Conservation (phyloP, 257 asterid genomes). For the Nicotiana noctiflora region DNA sequence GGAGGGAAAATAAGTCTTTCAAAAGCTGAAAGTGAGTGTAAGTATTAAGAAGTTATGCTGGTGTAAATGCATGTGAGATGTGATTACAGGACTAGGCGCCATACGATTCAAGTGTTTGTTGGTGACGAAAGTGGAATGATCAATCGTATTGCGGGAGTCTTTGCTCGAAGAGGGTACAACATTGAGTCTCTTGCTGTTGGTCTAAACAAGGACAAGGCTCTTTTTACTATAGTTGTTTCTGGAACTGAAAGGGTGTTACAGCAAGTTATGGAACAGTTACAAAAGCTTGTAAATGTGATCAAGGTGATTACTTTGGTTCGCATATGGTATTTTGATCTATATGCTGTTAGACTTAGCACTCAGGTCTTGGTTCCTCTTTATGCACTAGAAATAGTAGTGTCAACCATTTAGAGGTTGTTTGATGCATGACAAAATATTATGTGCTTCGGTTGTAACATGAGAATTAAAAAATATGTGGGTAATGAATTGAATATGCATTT, state of each 20-base stretch:
- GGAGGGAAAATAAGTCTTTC: not conserved
- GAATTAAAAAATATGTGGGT: not conserved
- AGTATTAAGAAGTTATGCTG: not conserved
- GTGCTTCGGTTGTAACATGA: not conserved
- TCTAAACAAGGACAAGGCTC: conserved; percentile 90
- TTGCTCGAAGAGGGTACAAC: conserved; percentile 94
- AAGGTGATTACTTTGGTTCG: conserved; percentile 41
- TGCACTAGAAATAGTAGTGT: not conserved
- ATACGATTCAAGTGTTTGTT: conserved; percentile 81
- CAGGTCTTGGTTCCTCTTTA: not conserved
- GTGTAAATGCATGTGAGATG: conserved; percentile 7
- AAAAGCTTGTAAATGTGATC: conserved; percentile 80
- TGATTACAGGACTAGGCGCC: conserved; percentile 64
- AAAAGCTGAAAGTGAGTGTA: not conserved
- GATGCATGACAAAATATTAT: not conserved
- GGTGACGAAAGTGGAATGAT: conserved; percentile 99
- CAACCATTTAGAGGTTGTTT: not conserved
- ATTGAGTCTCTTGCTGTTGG: conserved; percentile 99
- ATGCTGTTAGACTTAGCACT: not conserved
- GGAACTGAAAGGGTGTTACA: conserved; percentile 77
- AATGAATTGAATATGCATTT: not conserved
- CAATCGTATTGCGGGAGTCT: conserved; percentile 93
- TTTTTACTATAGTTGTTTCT: conserved; percentile 84
- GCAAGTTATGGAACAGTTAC: conserved; percentile 91
- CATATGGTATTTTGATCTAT: not conserved